Percentiles rank a stretch among this genome's conserved stretches.
Conservation (phyloP, 1,139 yeast genomes). For the Schwanniomyces etchellsii region DNA sequence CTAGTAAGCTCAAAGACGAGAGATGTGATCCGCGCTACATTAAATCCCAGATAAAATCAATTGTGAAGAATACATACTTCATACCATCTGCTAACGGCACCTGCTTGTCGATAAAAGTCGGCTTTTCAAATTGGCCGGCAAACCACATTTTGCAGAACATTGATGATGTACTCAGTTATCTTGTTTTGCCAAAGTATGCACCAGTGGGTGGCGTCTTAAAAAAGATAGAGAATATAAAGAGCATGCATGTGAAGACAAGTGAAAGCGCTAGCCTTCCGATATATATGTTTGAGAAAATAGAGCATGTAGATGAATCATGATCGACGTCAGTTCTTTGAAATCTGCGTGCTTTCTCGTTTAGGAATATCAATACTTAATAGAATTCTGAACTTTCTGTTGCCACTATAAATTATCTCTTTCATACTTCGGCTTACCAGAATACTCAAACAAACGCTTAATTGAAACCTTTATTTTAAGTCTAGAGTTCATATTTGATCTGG, state of each 20-base stretch:
- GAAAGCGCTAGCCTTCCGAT: slow-evolving; percentile 58
- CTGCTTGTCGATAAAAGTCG: slow-evolving; percentile 47
- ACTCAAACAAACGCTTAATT: too few relatives aligned
- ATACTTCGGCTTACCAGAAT: too few relatives aligned
- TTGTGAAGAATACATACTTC: slow-evolving; percentile 54
- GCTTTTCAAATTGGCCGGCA: slow-evolving; percentile 40
- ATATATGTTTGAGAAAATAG: too few relatives aligned
- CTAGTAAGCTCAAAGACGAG: slow-evolving; percentile 43
- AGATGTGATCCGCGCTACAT: slow-evolving; percentile 59
- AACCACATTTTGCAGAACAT: slow-evolving; percentile 47
- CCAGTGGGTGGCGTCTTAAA: slow-evolving; percentile 59
- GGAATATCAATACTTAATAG: too few relatives aligned
- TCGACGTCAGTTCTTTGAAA: too few relatives aligned
- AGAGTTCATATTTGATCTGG: too few relatives aligned
- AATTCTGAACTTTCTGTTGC: too few relatives aligned
- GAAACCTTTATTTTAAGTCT: too few relatives aligned
- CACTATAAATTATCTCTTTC: too few relatives aligned
- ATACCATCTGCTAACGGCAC: slow-evolving; percentile 56
- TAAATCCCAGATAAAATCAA: slow-evolving; percentile 53
- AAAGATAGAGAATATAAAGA: slow-evolving; percentile 36
- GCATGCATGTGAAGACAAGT: slow-evolving; percentile 55
- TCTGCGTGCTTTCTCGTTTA: too few relatives aligned
- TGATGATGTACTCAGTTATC: slow-evolving; percentile 47
- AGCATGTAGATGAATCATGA: too few relatives aligned
- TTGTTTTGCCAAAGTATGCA: slow-evolving; percentile 39